Evolutionary conservation across 2,329 filamentous ascomycete genomes (phyloP).

Genomic region (Cladobotryum mycophilum): DNA sequence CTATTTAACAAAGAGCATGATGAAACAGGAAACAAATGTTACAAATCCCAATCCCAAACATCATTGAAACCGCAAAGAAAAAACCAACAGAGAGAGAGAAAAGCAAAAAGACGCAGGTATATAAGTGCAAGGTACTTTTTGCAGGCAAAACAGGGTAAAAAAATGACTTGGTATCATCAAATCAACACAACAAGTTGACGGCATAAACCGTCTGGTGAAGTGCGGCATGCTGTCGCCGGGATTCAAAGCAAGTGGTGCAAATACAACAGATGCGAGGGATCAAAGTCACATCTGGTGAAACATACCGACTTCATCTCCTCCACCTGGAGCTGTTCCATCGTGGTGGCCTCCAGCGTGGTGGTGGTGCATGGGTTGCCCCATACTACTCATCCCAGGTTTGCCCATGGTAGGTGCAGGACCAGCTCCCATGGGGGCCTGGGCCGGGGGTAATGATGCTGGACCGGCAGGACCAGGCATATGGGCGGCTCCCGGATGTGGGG

Average conservation of each 20-base stretch:
- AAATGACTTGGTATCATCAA: constrained; percentile 33
- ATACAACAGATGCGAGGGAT: constrained; percentile 34
- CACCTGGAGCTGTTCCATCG: constrained; percentile 55
- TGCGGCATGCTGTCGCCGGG: constrained; percentile 9
- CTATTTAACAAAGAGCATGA: constrained; percentile 21
- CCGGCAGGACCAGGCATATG: constrained; percentile 65
- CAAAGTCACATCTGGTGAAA: constrained; percentile 82
- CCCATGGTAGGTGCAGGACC: constrained; percentile 50
- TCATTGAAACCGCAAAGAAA: constrained; percentile 15
- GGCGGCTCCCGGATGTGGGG: constrained; percentile 47
- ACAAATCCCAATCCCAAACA: constrained; percentile 26
- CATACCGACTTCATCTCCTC: constrained; percentile 92
- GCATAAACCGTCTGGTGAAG: constrained; percentile 18
- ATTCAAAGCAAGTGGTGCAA: constrained; percentile 22
- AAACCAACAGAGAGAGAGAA: constrained; percentile 20
- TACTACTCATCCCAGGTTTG: constrained; percentile 59
- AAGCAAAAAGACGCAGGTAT: constrained; percentile 19
- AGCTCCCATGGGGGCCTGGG: constrained; percentile 56
- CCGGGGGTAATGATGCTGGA: constrained; percentile 57
- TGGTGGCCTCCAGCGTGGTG: constrained; percentile 40
- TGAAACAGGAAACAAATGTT: constrained; percentile 14
- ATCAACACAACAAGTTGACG: constrained; percentile 26
- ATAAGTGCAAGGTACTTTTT: constrained; percentile 18
- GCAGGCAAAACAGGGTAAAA: constrained; percentile 9
- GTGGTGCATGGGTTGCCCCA: constrained; percentile 66